Base-by-base conservation (phyloP, 1,284 basidiomycete species). In the Moesziomyces globuligerus region DNA sequence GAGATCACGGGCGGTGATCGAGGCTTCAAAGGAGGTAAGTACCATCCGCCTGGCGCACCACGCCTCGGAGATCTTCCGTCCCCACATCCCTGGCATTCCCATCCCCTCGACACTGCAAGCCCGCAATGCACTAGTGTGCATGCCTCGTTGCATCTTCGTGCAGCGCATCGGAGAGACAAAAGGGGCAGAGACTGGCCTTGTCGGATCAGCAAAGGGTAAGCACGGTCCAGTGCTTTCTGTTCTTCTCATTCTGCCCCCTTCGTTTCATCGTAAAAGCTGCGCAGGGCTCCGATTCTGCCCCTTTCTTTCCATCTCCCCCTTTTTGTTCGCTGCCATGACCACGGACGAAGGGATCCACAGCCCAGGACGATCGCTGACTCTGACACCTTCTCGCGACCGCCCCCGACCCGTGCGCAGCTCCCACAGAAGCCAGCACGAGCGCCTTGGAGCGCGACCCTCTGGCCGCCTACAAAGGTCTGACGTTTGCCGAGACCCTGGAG, bases 401-500 rank as follows among this genome's bases (percentile, higher is more conserved):
- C 24, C 17, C 20, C n/a, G 28, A 20, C 8, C 36, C 3, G 17
- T 34, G 13, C 18, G 11, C 48, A 69, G 54, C 54, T 32, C 54
- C 58, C 29, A 18, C 50, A 36, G 62, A 62, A 39, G 56, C 65
- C 4, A 68, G 70, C 53, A 61, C 56, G 13, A 72, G 70, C 37
- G 44, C 50, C 1, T n/a, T 47, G n/a, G 46, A 56, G 29, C 65
- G 52, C 8, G 65, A 72, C 7, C 70, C 70, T 36, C 48, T 59
- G 10, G 51, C 60, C 8, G 60, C 70, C 10, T 72, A 72, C 53
- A 72, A 72, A 24, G 65, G 56, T 20, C 45, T 80, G n/a, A 69
- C 67, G 11, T 76, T 81, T 38, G 59, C 61, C 20, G 77, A 82
- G 36, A 76, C 82, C n/a, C 69, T 84, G 21, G 83, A 84, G 54